Conservation (phyloP, 192 early-diverging fungal species). For the Rhizophlyctis rosea region DNA sequence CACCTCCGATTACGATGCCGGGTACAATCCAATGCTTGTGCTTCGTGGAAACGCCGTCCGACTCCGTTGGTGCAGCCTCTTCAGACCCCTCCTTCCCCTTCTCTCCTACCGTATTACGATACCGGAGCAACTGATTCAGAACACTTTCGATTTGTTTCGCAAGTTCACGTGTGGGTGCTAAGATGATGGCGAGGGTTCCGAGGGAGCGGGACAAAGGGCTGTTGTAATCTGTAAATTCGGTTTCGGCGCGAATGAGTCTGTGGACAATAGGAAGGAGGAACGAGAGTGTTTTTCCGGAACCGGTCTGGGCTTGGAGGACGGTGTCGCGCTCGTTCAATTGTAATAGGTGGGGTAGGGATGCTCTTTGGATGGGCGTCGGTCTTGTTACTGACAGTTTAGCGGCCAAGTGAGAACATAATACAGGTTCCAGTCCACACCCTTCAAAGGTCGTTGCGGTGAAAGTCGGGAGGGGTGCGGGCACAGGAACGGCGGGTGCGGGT, state of each 20-base stretch:
- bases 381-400: constrained; percentile 69
- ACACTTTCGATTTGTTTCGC: constrained; percentile 90
- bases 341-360: constrained; percentile 67
- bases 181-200: constrained; percentile 87
- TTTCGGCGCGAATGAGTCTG: constrained; percentile 69
- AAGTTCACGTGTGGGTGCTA: constrained; percentile 96
- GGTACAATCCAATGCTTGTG: constrained; percentile 81
- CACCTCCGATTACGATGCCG: constrained; percentile 85
- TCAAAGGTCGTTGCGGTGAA: constrained; percentile 53
- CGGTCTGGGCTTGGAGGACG: constrained; percentile 92
- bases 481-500: constrained; percentile 26
- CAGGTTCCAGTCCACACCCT: constrained; percentile 72
- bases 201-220: constrained; percentile 50
- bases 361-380: constrained; percentile 88
- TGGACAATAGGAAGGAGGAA: constrained; percentile 93
- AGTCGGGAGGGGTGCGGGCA: constrained; percentile 1
- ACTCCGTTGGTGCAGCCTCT: constrained; percentile 64
- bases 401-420: constrained; percentile 66
- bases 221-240: constrained; percentile 13
- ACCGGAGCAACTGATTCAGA: constrained; percentile 71
- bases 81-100: constrained; percentile 78
- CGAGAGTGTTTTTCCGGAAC: constrained; percentile 95
- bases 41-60: constrained; percentile 78
- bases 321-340: constrained; percentile 63
- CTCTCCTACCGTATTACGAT: constrained; percentile 67